phyloP scores from a whole-genome alignment of 2,329 filamentous ascomycete species.

The Diaporthe caulivora region DNA sequence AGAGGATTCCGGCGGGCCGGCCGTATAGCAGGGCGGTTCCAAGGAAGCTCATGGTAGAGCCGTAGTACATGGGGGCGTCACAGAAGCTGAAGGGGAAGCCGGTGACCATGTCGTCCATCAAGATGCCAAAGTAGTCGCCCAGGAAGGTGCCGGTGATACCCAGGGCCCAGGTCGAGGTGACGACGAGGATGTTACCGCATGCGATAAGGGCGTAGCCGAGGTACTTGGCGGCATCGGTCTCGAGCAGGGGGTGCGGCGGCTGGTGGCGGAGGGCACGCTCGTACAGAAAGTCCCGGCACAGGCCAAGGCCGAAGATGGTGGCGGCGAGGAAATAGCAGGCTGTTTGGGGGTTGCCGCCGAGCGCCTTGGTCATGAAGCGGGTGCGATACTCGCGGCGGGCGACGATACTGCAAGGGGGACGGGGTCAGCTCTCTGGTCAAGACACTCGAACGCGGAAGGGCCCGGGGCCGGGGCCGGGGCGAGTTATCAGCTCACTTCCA shows the following conservation, averaged over 20 bases:
- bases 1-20: conserved; percentile 85
- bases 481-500: conserved; percentile 88
- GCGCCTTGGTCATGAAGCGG: conserved; percentile 88
- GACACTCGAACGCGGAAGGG: too few relatives aligned
- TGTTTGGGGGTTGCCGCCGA: conserved; percentile 79
- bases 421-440: not conserved
- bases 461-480: too few relatives aligned
- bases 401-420: conserved; percentile 52
- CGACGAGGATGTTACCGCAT: conserved; percentile 84
- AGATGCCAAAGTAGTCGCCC: conserved; percentile 98
- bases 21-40: conserved; percentile 87
- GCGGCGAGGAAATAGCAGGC: conserved; percentile 92
- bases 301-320: conserved; percentile 91
- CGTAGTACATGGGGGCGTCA: conserved; percentile 95
- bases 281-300: conserved; percentile 90
- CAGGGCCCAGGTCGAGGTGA: conserved; percentile 90
- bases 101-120: conserved; percentile 95
- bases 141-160: conserved; percentile 96
- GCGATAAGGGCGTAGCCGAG: conserved; percentile 79
- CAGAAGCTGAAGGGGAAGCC: conserved; percentile 96
- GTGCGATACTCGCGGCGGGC: conserved; percentile 80
- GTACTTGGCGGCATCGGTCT: conserved; percentile 69
- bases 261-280: conserved; percentile 82
- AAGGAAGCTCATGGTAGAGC: conserved; percentile 91
- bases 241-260: conserved; percentile 81